Percentiles rank a stretch among this genome's conserved stretches.
Conservation (phyloP, 106 monocot genomes). For the Allium fistulosum region DNA sequence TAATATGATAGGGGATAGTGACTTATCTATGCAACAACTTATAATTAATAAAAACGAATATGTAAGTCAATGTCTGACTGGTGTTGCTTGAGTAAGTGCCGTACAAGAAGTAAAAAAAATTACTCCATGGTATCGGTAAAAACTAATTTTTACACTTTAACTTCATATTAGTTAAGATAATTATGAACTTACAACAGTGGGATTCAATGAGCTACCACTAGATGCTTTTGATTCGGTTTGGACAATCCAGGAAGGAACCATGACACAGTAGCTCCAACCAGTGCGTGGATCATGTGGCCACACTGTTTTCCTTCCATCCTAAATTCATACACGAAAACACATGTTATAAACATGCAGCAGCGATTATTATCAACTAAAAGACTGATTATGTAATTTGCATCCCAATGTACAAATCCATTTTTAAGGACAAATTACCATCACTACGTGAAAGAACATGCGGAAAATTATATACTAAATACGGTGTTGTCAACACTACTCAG, state of each 20-base stretch:
- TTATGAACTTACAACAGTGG: constrained; percentile 38
- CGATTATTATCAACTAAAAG: neutral
- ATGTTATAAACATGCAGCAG: neutral
- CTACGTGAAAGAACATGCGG: too few relatives aligned
- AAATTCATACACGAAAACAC: constrained; percentile 1
- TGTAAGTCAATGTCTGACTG: too few relatives aligned
- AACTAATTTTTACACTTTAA: too few relatives aligned
- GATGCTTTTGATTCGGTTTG: constrained; percentile 39
- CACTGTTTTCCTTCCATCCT: constrained; percentile 63
- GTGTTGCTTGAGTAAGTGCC: too few relatives aligned
- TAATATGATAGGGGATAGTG: too few relatives aligned
- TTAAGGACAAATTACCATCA: too few relatives aligned
- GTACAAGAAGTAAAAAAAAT: too few relatives aligned
- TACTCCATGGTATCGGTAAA: too few relatives aligned
- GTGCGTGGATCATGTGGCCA: constrained; percentile 72
- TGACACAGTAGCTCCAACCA: constrained; percentile 75
- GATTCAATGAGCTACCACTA: constrained; percentile 43
- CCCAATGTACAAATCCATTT: neutral
- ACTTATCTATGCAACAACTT: too few relatives aligned
- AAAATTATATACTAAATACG: too few relatives aligned
- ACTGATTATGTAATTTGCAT: neutral
- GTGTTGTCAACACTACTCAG: too few relatives aligned
- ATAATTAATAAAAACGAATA: too few relatives aligned
- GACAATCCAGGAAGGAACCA: constrained; percentile 61
- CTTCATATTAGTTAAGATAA: neutral